Conservation (phyloP, 2,329 filamentous ascomycete genomes). For the Nemania abortiva region DNA sequence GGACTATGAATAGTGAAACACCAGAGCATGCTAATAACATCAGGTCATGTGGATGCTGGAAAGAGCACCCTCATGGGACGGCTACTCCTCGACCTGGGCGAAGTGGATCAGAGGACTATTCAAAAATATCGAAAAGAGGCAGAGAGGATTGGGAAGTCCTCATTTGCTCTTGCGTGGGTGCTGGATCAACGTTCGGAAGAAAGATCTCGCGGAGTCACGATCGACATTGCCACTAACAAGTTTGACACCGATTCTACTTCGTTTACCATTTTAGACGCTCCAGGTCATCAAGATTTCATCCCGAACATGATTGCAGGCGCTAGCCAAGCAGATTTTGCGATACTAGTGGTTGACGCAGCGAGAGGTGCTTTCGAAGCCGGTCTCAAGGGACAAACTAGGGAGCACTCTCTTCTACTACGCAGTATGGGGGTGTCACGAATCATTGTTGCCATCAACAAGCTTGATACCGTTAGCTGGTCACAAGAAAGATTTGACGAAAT, state of each 20-base stretch:
- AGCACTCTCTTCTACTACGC: slow-evolving; percentile 89
- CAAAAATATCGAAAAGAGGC: slow-evolving; percentile 91
- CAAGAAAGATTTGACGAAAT: slow-evolving; percentile 88
- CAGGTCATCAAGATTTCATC: slow-evolving; percentile 94
- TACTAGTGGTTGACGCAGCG: slow-evolving; percentile 92
- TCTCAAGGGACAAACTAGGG: slow-evolving; percentile 91
- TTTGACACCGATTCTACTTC: slow-evolving; percentile 89
- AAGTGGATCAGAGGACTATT: slow-evolving; percentile 87
- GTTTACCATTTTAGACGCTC: slow-evolving; percentile 96
- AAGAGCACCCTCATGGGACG: slow-evolving; percentile 98
- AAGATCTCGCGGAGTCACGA: slow-evolving; percentile 89
- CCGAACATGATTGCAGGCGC: slow-evolving; percentile 99
- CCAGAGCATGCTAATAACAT: slow-evolving; percentile 28
- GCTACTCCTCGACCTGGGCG: slow-evolving; percentile 87
- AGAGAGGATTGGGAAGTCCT: slow-evolving; percentile 91
- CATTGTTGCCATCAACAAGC: slow-evolving; percentile 94
- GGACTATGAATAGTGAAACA: neutral
- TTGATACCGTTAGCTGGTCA: slow-evolving; percentile 88
- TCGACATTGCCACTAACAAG: slow-evolving; percentile 94
- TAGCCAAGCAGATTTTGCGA: slow-evolving; percentile 94
- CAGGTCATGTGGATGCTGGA: slow-evolving; percentile 95
- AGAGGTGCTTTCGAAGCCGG: slow-evolving; percentile 94
- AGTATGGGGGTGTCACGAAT: slow-evolving; percentile 91
- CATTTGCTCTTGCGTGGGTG: slow-evolving; percentile 97
- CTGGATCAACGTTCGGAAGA: slow-evolving; percentile 94